Base-by-base conservation (phyloP, 2,329 filamentous ascomycete species). In the Stachybotrys chlorohalonatus region DNA sequence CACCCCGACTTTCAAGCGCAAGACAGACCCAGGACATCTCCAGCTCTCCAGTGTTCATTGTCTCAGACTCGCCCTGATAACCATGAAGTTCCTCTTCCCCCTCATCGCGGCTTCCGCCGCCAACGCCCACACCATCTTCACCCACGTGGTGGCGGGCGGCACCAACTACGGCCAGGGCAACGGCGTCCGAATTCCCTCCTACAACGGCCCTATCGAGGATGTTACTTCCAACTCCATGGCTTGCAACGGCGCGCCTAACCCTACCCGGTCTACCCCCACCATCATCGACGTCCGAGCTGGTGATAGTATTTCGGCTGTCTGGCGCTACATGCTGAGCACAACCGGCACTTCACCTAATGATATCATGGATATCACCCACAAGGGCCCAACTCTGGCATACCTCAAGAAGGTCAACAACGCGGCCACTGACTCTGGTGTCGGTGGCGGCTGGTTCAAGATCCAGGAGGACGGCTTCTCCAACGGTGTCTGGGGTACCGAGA, bases 201-300 rank as follows among this genome's bases (percentile, higher is more conserved):
- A 81, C 62, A 77, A 83, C 64, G 77, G 79, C 46, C 79, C 79
- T 54, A 76, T 82, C 63, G 74, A 70, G 16, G 75, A 84, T 62
- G 79, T 82, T 9, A 75, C 70, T 24, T 79, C 75, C 54, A 73
- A 77, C 62, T 73, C 77, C 56, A 67, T 84, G 46, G 80, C 78
- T 36, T 84, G 80, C 72, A 83, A 83, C 62, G 77, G 79, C 36
- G 71, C 73, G 15, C 75, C 76, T 3, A 82, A 83, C 66, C 76
- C 77, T 7, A 80, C 74, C 4, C 74, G 70, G n/a, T 65, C 76
- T 1, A 76, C 77, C 1, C 66, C 70, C 56, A 71, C 76, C 60
- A 69, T 82, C 61, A 78, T 83, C 66, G 71, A 75, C 45, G 77
- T 80, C 47, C 70, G 65, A 49, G 77, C 77, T 11, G 78, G 78